A percentile compares a stretch with the other conserved stretches of the same genome.
Conservation (phyloP, 2,329 filamentous ascomycete genomes). For the Curvularia verruculosa region DNA sequence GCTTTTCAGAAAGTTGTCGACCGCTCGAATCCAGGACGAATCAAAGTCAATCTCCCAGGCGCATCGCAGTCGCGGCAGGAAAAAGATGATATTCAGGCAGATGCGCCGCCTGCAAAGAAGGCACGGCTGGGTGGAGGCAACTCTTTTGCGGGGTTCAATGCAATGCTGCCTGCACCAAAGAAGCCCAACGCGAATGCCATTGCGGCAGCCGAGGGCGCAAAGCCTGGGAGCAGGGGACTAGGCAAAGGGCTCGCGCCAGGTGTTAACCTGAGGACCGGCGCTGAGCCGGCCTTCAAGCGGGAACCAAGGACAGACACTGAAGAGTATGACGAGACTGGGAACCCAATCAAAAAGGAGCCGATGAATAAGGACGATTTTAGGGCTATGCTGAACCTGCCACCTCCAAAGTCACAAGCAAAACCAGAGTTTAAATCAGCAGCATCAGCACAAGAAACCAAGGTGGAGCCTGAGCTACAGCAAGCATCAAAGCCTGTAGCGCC, state of each 20-base stretch:
- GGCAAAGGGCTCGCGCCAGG: slow-evolving; percentile 57
- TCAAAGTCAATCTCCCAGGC: slow-evolving; percentile 77
- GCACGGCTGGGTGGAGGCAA: slow-evolving; percentile 66
- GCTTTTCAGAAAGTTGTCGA: slow-evolving; percentile 81
- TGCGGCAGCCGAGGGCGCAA: slow-evolving; percentile 32
- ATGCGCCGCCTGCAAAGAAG: slow-evolving; percentile 69
- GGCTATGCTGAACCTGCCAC: slow-evolving; percentile 44
- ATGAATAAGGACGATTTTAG: slow-evolving; percentile 42
- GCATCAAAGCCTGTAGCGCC: slow-evolving; percentile 77
- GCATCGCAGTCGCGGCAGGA: slow-evolving; percentile 51
- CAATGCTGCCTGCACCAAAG: slow-evolving; percentile 86
- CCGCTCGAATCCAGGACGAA: slow-evolving; percentile 80
- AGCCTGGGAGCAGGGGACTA: slow-evolving; percentile 41
- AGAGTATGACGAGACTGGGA: slow-evolving; percentile 47
- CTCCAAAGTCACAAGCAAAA: slow-evolving; percentile 33
- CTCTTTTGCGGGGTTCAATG: slow-evolving; percentile 81
- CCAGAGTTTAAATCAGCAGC: slow-evolving; percentile 36
- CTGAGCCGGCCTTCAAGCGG: slow-evolving; percentile 80
- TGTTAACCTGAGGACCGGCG: slow-evolving; percentile 80
- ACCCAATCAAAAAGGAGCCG: slow-evolving; percentile 34
- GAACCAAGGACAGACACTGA: slow-evolving; percentile 52
- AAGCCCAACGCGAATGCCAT: slow-evolving; percentile 44
- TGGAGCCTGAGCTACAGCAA: slow-evolving; percentile 51
- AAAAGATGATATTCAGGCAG: slow-evolving; percentile 51
- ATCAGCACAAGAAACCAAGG: slow-evolving; percentile 46